Percentiles rank a stretch among this genome's conserved stretches.
These are phyloP conservation scores for Bullera alba DNA, from an alignment of 768 basidiomycete species.

Conservation along the genomic window DNA sequence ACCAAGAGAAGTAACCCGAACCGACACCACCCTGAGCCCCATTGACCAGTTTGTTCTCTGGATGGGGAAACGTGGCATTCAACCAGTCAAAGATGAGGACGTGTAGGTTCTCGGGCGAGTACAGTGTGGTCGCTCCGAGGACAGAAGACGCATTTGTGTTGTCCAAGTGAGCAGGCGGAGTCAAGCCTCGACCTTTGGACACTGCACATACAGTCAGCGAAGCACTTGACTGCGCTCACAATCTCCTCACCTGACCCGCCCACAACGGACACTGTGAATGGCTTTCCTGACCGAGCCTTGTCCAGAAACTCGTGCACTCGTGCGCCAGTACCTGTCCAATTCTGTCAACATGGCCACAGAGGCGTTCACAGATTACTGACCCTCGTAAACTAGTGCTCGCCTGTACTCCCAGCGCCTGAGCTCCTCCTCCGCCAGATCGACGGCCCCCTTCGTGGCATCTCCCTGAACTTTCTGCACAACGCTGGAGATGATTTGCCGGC, in stretches of 20 bases:
- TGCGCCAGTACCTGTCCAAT: conserved; percentile 24
- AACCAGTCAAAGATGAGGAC: conserved; percentile 37
- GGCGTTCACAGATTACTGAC: conserved; percentile 1
- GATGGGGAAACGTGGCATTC: conserved; percentile 31
- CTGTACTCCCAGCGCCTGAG: conserved; percentile 16
- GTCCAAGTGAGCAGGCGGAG: conserved; percentile 4
- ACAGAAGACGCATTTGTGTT: background rate
- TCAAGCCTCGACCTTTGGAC: conserved; percentile 35
- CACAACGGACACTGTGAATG: conserved; percentile 37
- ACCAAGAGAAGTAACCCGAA: conserved; percentile 33
- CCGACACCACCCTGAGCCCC: conserved; percentile 38
- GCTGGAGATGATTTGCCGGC: conserved; percentile 2
- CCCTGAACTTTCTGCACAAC: conserved; percentile 7
- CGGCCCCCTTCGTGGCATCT: background rate
- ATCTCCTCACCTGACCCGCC: conserved; percentile 34
- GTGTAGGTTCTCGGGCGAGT: conserved; percentile 41
- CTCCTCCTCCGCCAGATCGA: conserved; percentile 4
- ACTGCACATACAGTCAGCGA: conserved; percentile 10
- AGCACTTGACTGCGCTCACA: background rate
- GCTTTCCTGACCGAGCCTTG: conserved; percentile 29
- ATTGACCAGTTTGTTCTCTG: conserved; percentile 28
- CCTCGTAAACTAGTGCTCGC: conserved; percentile 17
- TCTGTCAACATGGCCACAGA: background rate
- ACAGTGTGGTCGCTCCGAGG: conserved; percentile 27
- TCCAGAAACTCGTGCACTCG: conserved; percentile 31